These are phyloP conservation scores for Mortierella sp. DNA, from an alignment of 371 early-diverging fungal species.

Conservation along the genomic window DNA sequence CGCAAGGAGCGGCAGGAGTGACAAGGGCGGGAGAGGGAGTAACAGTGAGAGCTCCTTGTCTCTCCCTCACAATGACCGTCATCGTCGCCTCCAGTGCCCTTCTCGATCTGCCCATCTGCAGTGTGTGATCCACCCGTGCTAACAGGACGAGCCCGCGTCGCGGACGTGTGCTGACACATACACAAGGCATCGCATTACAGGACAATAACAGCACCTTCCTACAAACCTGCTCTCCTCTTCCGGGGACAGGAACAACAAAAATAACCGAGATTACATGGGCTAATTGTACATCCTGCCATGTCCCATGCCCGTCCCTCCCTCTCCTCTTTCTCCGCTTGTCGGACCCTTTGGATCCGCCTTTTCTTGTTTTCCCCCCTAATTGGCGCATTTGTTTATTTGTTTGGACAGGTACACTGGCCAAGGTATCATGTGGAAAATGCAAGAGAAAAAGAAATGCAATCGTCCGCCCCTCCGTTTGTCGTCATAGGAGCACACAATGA, in stretches of 20 bases:
- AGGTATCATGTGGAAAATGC: neutral
- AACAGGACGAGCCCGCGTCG: slow-evolving; percentile 1
- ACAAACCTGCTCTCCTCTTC: neutral
- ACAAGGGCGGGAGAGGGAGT: no score
- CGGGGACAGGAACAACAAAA: slow-evolving; percentile 8
- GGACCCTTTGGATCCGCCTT: slow-evolving; percentile 1
- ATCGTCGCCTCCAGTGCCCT: no score
- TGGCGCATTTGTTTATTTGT: neutral
- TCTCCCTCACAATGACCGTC: neutral
- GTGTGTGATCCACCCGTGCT: neutral
- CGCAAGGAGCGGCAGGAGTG: no score
- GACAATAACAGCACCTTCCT: neutral
- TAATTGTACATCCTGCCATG: neutral
- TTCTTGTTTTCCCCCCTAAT: neutral
- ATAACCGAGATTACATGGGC: neutral
- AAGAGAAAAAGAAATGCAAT: neutral
- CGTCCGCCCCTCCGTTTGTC: neutral
- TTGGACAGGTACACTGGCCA: neutral
- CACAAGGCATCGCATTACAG: neutral
- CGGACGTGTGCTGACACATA: neutral
- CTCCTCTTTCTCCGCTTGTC: neutral
- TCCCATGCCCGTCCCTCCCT: no score
- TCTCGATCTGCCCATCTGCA: neutral
- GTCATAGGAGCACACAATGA: neutral
- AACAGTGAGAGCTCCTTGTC: no score